Evolutionary conservation across 139 green algal species (phyloP), one percentile per base, ranked within the genome.

Genomic region (Mesostigma viride): DNA sequence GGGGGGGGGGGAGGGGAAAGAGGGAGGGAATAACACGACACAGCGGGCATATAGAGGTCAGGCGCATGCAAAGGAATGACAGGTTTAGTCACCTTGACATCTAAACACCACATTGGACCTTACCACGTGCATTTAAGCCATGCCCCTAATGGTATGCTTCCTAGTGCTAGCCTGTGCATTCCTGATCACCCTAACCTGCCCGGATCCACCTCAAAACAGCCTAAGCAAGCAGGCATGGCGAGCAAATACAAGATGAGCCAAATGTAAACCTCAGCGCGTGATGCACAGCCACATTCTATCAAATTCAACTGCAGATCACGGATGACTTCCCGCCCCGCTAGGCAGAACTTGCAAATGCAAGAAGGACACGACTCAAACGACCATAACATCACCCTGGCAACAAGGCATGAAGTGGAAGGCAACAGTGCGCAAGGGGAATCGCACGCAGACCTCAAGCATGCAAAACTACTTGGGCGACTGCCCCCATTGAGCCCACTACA

Each of bases 251-350:
- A 36, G 28, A 31, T 31, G 8, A 62, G 53, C 27, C 8, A 62
- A 62, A 33, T 14, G 14, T 31, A 11, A 62, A 62, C 6, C 28
- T 33, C 8, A 62, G 27, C 8, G 8, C 53, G 6, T 14, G 14
- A 31, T 63, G 56, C 57, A 33, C 27, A 64, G 27, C 27, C 11
- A 64, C 57, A 64, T 31, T 69, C 31, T 4, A n/a, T 69, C 62
- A 69, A 32, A 66, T 27, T 66, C 24, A 66, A 24, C 24, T 66
- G 59, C 59, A 66, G 35, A 66, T 58, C n/a, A n/a, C n/a, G n/a
- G 59, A 44, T 27, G 40, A 66, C 27, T 27, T 44, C 40, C 59
- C 27, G 3, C 32, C 4, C 40, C 24, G 27, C 32, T 44, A 11
- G 40, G 4, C 3, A 27, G 32, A 66, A 17, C 17, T 46, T 44